Evolutionary conservation across 257 asterid species (phyloP).

Genomic region (Nicotiana undulata): DNA sequence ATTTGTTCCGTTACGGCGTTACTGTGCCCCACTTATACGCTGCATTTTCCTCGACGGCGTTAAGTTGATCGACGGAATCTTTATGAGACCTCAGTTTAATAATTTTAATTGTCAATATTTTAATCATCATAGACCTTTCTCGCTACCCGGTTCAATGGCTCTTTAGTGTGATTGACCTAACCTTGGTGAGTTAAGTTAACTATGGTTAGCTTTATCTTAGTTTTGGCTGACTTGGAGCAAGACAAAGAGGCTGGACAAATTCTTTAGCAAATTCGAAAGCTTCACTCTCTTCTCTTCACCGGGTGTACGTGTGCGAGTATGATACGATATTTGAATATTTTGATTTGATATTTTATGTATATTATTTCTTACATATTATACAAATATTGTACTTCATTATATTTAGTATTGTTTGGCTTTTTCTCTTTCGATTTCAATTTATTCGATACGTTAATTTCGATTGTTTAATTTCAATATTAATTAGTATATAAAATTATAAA

Average conservation of each 20-base stretch:
- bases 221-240: constrained; percentile 1
- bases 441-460: no score
- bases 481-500: no score
- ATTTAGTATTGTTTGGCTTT: no score
- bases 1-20: constrained; percentile 22
- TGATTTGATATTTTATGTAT: no score
- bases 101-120: constrained; percentile 16
- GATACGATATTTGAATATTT: no score
- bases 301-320: no score
- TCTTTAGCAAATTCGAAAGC: background rate
- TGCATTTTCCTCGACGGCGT: constrained; percentile 25
- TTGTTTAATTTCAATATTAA: no score
- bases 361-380: no score
- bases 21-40: constrained; percentile 14
- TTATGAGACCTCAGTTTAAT: constrained; percentile 9
- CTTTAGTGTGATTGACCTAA: constrained; percentile 21
- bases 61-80: constrained; percentile 30
- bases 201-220: constrained; percentile 10
- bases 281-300: background rate
- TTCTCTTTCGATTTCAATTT: no score
- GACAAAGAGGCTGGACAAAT: background rate
- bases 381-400: no score
- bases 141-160: constrained; percentile 20
- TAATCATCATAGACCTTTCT: constrained; percentile 29
- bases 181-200: constrained; percentile 13